phyloP scores from a whole-genome alignment of 2,329 filamentous ascomycete species.

The Scopulariopsis brevicaulis region DNA sequence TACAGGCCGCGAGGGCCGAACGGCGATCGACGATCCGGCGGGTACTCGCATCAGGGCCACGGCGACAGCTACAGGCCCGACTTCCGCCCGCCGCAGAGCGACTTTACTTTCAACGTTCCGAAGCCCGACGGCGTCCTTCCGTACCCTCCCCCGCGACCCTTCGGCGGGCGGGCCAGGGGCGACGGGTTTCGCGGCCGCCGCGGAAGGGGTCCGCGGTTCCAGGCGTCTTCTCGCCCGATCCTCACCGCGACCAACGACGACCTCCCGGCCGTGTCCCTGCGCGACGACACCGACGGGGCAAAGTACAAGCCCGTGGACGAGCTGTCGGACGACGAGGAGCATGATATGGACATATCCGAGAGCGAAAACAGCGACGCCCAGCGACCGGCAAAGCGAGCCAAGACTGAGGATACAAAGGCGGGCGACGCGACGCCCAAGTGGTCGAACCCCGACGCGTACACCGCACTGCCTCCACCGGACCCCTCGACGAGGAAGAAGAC shows the following conservation, averaged over 20 bases:
- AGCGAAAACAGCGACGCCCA: constrained; percentile 23
- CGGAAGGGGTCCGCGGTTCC: constrained; percentile 20
- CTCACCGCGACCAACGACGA: constrained; percentile 29
- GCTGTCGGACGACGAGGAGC: constrained; percentile 51
- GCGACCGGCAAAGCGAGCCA: constrained; percentile 31
- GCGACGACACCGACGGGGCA: constrained; percentile 29
- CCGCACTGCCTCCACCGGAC: constrained; percentile 69
- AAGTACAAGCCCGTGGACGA: constrained; percentile 46
- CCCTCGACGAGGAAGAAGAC: constrained; percentile 63
- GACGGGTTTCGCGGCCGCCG: constrained; percentile 9
- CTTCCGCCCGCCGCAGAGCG: constrained; percentile 24
- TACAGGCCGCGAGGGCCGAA: not conserved
- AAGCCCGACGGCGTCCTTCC: constrained; percentile 37
- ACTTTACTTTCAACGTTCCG: constrained; percentile 45
- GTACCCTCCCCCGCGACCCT: constrained; percentile 8
- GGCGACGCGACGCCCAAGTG: constrained; percentile 56
- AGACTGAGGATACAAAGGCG: constrained; percentile 10
- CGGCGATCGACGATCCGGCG: not conserved
- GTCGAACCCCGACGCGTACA: constrained; percentile 96
- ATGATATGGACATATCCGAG: constrained; percentile 53
- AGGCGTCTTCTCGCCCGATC: constrained; percentile 36
- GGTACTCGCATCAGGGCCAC: not conserved
- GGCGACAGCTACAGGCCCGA: constrained; percentile 4
- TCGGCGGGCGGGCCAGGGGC: constrained; percentile 7
- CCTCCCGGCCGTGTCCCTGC: constrained; percentile 32